Evolutionary conservation across 371 early-diverging fungal genomes (phyloP), one percentile per base, ranked within the genome.

Genomic region (Mucor racemosus): DNA sequence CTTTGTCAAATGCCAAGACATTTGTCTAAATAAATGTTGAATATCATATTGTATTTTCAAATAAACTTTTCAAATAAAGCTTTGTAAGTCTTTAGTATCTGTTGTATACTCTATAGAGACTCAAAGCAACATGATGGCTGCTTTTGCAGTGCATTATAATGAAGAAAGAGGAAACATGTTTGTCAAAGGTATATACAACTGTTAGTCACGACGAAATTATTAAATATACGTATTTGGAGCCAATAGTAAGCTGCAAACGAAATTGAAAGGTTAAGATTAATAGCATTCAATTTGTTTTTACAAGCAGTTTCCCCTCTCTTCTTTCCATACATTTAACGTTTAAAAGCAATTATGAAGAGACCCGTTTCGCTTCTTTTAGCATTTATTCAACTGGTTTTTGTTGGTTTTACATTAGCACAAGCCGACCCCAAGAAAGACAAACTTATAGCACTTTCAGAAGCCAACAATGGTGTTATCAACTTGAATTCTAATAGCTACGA

Each of bases 401-500:
- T 58, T 56, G 60, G 60, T 0, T 31, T 62, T 31, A 31, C 42
- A 14, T 65, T 53, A 40, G 73, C 68, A 57, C 70, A 73, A 64
- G 38, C 66, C 9, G 79, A 79, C 55, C 68, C 79, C 8, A 83
- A 83, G 64, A 65, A 62, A 41, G 62, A 77, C 0, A 74, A 74
- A 10, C 75, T 80, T 9, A 31, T 60, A 7, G 73, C 75, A 46
- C 75, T 83, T 36, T 79, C 80, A 31, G 78, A 76, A 58, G 71
- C 70, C 9, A 79, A 82, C 61, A 77, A 76, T 36, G 87, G 88
- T 33, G 50, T 88, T 62, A 74, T 88, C 71, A 84, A 81, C 11
- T 82, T 95, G 40, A 88, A 86, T 70, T 77, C 87, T 17, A 76
- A 80, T 44, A 77, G 83, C 19, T 94, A 86, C 67, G 83, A 80